Base-by-base conservation (phyloP, 441 rosid species). In the Pelargonium australe region DNA sequence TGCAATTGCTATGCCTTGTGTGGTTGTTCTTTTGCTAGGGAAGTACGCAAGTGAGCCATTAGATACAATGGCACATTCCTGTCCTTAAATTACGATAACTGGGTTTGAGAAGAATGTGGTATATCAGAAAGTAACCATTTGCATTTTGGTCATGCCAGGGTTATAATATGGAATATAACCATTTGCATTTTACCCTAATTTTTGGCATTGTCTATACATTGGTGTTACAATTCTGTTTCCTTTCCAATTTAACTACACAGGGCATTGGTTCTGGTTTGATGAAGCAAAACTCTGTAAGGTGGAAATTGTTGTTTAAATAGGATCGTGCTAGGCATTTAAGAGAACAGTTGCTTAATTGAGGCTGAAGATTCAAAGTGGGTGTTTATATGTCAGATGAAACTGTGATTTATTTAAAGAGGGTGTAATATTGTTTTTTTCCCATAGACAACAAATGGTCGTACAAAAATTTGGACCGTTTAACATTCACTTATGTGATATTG, bases 301-400 rank as follows among this genome's bases (percentile, higher is more conserved):
- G 73, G 66, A 60, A 53, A 65, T 57, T 16, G 19, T 67, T 73
- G 60, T 66, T 45, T 70, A 62, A 14, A 10, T 63, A 67, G 63
- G 57, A 64, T 68, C 45, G 37, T 20, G 45, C 14, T 72, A 63
- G 45, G 68, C 8, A 66, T 45, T 68, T 68, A 64, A 28, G 60
- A 73, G 51, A 51, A 67, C 16, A 37, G 41, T 67, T 28, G 61
- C 49, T 65, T 73, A 51, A 61, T 58, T 55, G 41, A 12, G 44
- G 68, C 25, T 63, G 44, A 7, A 34, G 65, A 23, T 60, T 60
- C 64, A 3, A 20, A 60, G 63, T 43, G 31, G 70, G 23, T 53
- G 23, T 43, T 65, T 25, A 7, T 25, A 28, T 23, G 45, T 70
- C 31, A 40, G 41, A 28, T 47, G 67, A 53, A 55, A 61, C 63